A percentile compares a stretch with the other conserved stretches of the same genome.
Conservation (phyloP, 352 stramenopile genomes). For the Phytophthora fragariaefolia region DNA sequence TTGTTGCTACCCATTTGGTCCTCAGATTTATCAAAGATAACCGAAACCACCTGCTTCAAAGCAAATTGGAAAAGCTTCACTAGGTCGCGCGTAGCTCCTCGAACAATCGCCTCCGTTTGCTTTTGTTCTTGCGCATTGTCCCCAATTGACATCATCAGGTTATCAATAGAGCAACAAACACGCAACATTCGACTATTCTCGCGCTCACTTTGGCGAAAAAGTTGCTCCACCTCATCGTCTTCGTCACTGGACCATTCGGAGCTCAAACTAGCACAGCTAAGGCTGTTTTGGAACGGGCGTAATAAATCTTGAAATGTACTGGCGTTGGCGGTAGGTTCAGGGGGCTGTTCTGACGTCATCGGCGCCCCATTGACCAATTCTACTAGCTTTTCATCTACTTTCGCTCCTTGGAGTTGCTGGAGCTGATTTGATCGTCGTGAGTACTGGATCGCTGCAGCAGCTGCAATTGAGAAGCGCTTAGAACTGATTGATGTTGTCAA, state of each 20-base stretch:
- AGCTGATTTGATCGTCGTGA: slow-evolving; percentile 46
- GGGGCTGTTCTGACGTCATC: slow-evolving; percentile 2
- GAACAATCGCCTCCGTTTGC: slow-evolving; percentile 48
- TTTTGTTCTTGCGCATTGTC: slow-evolving; percentile 62
- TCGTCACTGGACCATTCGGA: slow-evolving; percentile 44
- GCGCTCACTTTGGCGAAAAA: slow-evolving; percentile 51
- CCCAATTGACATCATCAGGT: slow-evolving; percentile 60
- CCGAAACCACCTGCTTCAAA: slow-evolving; percentile 47
- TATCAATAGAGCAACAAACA: slow-evolving; percentile 74
- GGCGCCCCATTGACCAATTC: not conserved
- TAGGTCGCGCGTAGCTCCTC: slow-evolving; percentile 50
- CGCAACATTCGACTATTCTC: slow-evolving; percentile 64
- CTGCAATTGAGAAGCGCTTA: slow-evolving; percentile 30
- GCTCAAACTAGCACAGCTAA: slow-evolving; percentile 51
- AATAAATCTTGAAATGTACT: slow-evolving; percentile 57
- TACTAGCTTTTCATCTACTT: slow-evolving; percentile 21
- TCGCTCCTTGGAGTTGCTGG: slow-evolving; percentile 32
- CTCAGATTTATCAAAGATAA: slow-evolving; percentile 28
- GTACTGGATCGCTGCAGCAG: slow-evolving; percentile 34
- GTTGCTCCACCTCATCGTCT: slow-evolving; percentile 44
- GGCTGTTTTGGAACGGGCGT: slow-evolving; percentile 58
- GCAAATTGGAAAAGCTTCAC: slow-evolving; percentile 57
- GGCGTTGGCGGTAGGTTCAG: slow-evolving; percentile 10
- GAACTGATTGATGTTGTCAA: slow-evolving; percentile 6
- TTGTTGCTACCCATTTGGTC: slow-evolving; percentile 10